Base-by-base conservation (phyloP, 306 rosid species). In the Trifolium repens region DNA sequence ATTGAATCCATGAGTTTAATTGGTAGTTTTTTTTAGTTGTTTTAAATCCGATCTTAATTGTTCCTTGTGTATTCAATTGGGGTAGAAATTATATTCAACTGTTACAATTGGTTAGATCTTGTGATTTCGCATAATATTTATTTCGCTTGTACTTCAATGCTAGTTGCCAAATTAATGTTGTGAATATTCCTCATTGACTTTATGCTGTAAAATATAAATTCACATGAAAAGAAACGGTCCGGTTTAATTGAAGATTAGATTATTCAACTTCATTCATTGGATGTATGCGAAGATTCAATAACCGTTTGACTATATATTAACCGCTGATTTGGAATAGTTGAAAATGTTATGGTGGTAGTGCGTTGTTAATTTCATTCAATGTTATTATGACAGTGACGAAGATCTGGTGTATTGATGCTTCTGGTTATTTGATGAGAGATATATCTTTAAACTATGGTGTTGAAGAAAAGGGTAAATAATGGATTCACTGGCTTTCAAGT, bases 361-460 rank as follows among this genome's bases (percentile, higher is more conserved):
- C 67, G 79, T 24, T 40, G 12, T 59, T 67, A 27, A 66, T 72
- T 14, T 60, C 46, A 22, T 80, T 55, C 55, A 58, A 80, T 78
- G 8, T 73, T 69, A 75, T 73, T 69, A 75, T 85, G 77, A 46
- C 97, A 91, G 96, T 77, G 86, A 81, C 54, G 11, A 76, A 79
- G 81, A 78, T 87, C 84, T 67, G 75, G 62, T 66, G 50, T 37
- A 70, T 46, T 79, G 85, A 79, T 62, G 84, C 81, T 77, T 91
- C 72, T 83, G 53, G 32, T 46, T 66, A 78, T 81, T 93, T 87
- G 84, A 87, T 85, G 93, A 81, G 59, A 82, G 78, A 78, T 88
- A 84, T 73, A 74, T 85, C 83, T 84, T 62, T 84, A 58, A 87
- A 82, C 84, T 81, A 94, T 94, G 97, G 96, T 90, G 91, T 81